Conservation (phyloP, 768 basidiomycete genomes). For the Mrakia gelida region DNA sequence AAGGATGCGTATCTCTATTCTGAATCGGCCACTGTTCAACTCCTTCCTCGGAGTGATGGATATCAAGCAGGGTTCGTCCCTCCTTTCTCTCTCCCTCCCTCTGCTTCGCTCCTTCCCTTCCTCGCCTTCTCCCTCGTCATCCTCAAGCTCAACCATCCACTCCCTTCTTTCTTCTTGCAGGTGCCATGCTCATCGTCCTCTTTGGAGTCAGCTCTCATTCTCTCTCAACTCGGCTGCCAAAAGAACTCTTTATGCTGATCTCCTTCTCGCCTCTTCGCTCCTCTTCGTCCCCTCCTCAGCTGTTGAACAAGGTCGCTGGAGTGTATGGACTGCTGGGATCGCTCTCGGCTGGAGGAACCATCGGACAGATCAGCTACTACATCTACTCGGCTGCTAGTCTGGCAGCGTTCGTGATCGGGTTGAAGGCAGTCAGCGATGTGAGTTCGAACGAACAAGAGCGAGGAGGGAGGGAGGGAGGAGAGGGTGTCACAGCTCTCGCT, state of each 20-base stretch:
- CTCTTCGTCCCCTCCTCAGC: slow-evolving; percentile 31
- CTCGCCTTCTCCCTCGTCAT: slow-evolving; percentile 1
- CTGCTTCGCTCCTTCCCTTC: background rate
- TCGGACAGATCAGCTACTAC: slow-evolving; percentile 86
- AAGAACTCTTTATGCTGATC: slow-evolving; percentile 45
- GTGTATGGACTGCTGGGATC: slow-evolving; percentile 93
- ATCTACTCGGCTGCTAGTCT: slow-evolving; percentile 84
- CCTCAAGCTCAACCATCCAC: background rate
- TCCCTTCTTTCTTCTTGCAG: slow-evolving; percentile 35
- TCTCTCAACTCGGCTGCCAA: background rate
- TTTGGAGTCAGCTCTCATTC: slow-evolving; percentile 65
- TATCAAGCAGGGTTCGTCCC: slow-evolving; percentile 68
- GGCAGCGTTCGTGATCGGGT: slow-evolving; percentile 75
- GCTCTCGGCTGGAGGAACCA: slow-evolving; percentile 75
- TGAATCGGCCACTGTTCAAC: slow-evolving; percentile 46
- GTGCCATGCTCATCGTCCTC: slow-evolving; percentile 77
- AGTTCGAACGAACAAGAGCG: slow-evolving; percentile 41
- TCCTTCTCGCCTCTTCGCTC: background rate
- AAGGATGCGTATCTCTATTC: slow-evolving; percentile 31
- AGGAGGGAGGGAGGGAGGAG: background rate
- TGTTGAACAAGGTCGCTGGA: slow-evolving; percentile 93
- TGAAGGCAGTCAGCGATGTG: slow-evolving; percentile 79
- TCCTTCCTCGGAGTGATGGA: slow-evolving; percentile 84
- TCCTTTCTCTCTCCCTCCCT: background rate
- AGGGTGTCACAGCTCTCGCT: background rate